Evolutionary conservation across 176 grass and related monocot species (phyloP), one percentile per base, ranked within the genome.

Genomic region (Lolium multiflorum): DNA sequence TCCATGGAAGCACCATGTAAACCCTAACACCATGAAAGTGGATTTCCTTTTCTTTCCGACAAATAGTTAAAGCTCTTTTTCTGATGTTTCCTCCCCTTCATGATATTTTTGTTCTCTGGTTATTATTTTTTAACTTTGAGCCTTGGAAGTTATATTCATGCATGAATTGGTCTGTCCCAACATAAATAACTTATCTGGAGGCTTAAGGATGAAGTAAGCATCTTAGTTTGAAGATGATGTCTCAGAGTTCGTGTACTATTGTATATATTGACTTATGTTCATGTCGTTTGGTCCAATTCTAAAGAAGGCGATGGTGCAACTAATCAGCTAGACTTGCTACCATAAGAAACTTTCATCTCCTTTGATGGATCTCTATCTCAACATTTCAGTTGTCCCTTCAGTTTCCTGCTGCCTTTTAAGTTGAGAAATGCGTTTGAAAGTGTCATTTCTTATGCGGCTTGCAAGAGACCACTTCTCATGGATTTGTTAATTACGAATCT

Each of bases 1-100:
- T 80, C 75, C 85, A 91, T 91, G 85, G 89, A 69, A 80, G 17
- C 39, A 87, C 50, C 85, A 87, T 87, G 85, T 91, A 91, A 87
- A 91, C 85, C 89, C 89, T 84, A 91, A 83, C 47, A 66, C 67
- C 73, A 54, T 76, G 72, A 6, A 55, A 76, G 22, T 76, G 8
- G 20, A 18, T 39, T 71, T 74, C 11, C 64, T 76, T 76, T 54
- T 76, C 73, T 54, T 54, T 31, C 24, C 25, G 49, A 76, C 10
- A n/a, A 48, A 43, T 25, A 76, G 39, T 50, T 50, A 55, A 81
- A 81, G 14, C 52, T 72, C 67, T 15, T 22, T 51, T 28, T 17
- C 47, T 46, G 48, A 52, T 62, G 82, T 8, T 31, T 51, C 38
- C 15, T 5, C 11, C 44, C 31, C 9, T 61, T 48, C 4, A 50